A percentile compares a stretch with the other conserved stretches of the same genome.
phyloP scores from a whole-genome alignment of 805 yeast species.

The Metschnikowia cubensis region DNA sequence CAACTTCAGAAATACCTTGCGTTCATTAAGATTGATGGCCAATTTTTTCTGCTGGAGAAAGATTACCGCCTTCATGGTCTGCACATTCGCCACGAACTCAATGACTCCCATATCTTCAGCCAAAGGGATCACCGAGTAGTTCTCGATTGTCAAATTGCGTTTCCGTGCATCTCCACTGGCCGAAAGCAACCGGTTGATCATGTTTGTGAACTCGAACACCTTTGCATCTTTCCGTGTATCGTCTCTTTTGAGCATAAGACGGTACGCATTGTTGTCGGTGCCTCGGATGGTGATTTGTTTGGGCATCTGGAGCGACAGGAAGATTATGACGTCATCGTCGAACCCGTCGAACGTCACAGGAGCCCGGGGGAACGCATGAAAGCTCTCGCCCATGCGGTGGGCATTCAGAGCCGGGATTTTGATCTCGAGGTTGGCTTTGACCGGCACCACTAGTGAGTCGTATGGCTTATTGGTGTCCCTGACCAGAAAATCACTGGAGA shows the following conservation, averaged over 20 bases:
- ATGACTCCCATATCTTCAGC: slow-evolving; percentile 85
- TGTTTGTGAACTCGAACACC: slow-evolving; percentile 84
- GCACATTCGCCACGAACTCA: slow-evolving; percentile 72
- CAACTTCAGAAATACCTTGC: slow-evolving; percentile 27
- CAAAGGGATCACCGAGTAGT: slow-evolving; percentile 86
- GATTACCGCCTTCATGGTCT: slow-evolving; percentile 62
- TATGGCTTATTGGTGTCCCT: slow-evolving; percentile 26
- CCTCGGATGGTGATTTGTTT: slow-evolving; percentile 73
- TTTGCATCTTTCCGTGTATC: slow-evolving; percentile 95
- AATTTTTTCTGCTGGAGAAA: slow-evolving; percentile 25
- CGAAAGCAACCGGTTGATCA: slow-evolving; percentile 69
- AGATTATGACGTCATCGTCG: slow-evolving; percentile 63
- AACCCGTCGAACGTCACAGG: slow-evolving; percentile 54
- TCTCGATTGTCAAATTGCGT: slow-evolving; percentile 64
- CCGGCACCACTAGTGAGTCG: slow-evolving; percentile 65
- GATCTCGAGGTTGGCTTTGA: slow-evolving; percentile 63
- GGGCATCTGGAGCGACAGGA: slow-evolving; percentile 85
- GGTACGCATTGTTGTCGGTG: slow-evolving; percentile 68
- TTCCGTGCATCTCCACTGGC: slow-evolving; percentile 69
- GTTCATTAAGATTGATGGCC: slow-evolving; percentile 21
- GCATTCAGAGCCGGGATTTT: slow-evolving; percentile 45
- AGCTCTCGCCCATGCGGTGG: slow-evolving; percentile 22
- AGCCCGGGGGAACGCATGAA: slow-evolving; percentile 45
- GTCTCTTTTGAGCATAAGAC: slow-evolving; percentile 81
- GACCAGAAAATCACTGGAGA: slow-evolving; percentile 41